A percentile compares a stretch with the other conserved stretches of the same genome.
Conservation (phyloP, 2,329 filamentous ascomycete genomes). For the Colletotrichum liriopes region DNA sequence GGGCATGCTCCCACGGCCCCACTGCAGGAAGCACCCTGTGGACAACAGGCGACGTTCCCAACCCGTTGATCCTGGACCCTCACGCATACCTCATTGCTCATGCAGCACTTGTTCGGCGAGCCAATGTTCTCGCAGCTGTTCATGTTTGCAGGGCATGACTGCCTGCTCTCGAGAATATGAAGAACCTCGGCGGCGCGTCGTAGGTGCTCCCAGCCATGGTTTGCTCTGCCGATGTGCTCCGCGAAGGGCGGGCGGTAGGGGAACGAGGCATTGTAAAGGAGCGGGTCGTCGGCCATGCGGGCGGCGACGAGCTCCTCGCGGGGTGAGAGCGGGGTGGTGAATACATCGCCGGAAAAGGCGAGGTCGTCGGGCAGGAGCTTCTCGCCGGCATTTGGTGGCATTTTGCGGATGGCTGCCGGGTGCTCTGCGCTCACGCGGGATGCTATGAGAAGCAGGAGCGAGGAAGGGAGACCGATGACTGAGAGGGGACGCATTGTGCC, state of each 20-base stretch:
- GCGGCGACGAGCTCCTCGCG: conserved; percentile 51
- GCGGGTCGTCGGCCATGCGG: conserved; percentile 47
- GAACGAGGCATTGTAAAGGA: conserved; percentile 39
- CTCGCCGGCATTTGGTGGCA: conserved; percentile 78
- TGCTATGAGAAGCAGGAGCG: conserved; percentile 63
- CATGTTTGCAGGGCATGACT: conserved; percentile 79
- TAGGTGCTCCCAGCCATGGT: conserved; percentile 51
- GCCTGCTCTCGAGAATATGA: conserved; percentile 67
- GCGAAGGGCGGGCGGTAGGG: conserved; percentile 67
- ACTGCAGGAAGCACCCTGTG: conserved; percentile 73
- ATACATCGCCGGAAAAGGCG: conserved; percentile 57
- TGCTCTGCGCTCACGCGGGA: conserved; percentile 55
- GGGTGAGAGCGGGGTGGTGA: conserved; percentile 44
- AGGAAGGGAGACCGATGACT: conserved; percentile 58
- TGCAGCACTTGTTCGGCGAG: conserved; percentile 81
- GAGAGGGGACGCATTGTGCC: conserved; percentile 57
- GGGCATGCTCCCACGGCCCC: conserved; percentile 75
- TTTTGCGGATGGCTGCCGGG: conserved; percentile 79
- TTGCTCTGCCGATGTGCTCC: conserved; percentile 57
- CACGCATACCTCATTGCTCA: conserved; percentile 76
- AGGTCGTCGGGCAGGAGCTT: conserved; percentile 82
- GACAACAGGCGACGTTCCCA: conserved; percentile 83
- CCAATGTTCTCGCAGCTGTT: conserved; percentile 75
- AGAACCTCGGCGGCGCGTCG: conserved; percentile 64
- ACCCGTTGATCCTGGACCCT: conserved; percentile 73